phyloP scores from a whole-genome alignment of 768 basidiomycete species.

The Sarcodon sp. region DNA sequence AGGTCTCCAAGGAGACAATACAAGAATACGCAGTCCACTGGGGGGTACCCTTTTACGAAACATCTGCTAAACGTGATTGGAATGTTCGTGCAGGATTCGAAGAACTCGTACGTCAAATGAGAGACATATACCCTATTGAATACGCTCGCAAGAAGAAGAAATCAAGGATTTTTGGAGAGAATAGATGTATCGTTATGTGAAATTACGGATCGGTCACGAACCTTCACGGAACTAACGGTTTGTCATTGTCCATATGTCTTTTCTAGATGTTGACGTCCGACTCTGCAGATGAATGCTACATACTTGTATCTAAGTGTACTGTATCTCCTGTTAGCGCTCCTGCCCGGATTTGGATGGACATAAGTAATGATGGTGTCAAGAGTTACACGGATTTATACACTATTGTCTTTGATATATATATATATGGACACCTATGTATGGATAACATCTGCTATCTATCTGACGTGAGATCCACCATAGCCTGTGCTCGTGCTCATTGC shows the following conservation, averaged over 20 bases:
- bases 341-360: too few species aligned
- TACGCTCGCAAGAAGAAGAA: conserved; percentile 15
- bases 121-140: conserved; percentile 44
- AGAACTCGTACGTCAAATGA: conserved; percentile 67
- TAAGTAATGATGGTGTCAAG: too few species aligned
- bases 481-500: conserved; percentile 68
- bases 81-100: conserved; percentile 70
- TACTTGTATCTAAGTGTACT: too few species aligned
- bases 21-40: conserved; percentile 52
- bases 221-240: too few species aligned
- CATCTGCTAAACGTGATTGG: conserved; percentile 81
- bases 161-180: conserved; percentile 12
- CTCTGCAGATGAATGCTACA: too few species aligned
- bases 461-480: conserved; percentile 62
- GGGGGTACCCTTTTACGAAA: conserved; percentile 74
- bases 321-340: too few species aligned
- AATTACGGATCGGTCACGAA: not conserved
- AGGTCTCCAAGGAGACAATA: conserved; percentile 54
- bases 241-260: too few species aligned
- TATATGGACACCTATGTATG: not conserved
- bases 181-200: conserved; percentile 7
- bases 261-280: too few species aligned
- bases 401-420: too few species aligned
- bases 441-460: conserved; percentile 25
- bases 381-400: too few species aligned